Base-by-base conservation (phyloP, 345 rosid genomes). In the Cochlearia excelsa region DNA sequence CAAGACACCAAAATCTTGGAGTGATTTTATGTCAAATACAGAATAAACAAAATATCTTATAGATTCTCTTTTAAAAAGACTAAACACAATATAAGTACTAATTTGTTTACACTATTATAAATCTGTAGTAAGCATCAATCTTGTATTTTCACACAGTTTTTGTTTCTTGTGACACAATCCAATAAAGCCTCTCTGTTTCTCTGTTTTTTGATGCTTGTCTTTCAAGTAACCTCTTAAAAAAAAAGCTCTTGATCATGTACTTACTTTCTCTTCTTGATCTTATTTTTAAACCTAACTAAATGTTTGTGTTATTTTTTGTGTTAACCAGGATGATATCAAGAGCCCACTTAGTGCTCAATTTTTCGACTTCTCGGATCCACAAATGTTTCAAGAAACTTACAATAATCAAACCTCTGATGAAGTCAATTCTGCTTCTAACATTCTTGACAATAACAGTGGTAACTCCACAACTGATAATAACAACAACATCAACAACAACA, bases 321-420 rank as follows among this genome's bases (percentile, higher is more conserved):
- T 16, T 16, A 16, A 51, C 2, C 84, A 93, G 97, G 97, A 87
- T 41, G 95, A 85, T 49, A 78, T 82, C 64, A 79, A 88, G 7
- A 85, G 90, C 71, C 92, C 92, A 2, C 68, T 85, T 7, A 82
- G 79, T 66, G 82, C 82, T 79, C 89, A 83, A 11, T 68, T 77
- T 30, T 74, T 89, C 53, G 84, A 84, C 55, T 71, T 87, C 40
- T 82, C 83, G 46, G 83, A 89, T 47, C 71, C 91, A 4, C 84
- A 80, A 59, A 37, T 89, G 39, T 77, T 75, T 63, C 78, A 78
- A 46, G 99, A 87, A 40, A 74, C 83, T 46, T 77, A 85, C 40
- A 53, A 60, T 37, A 46, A 60, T 23, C 95, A 80, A 40, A 75
- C 77, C n/a, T 81, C 92, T 27, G 95, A 89, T 27, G 95, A 89